Percentiles rank a stretch among this genome's conserved stretches.
phyloP scores from a whole-genome alignment of 306 rosid species.

The Malus orientalis region DNA sequence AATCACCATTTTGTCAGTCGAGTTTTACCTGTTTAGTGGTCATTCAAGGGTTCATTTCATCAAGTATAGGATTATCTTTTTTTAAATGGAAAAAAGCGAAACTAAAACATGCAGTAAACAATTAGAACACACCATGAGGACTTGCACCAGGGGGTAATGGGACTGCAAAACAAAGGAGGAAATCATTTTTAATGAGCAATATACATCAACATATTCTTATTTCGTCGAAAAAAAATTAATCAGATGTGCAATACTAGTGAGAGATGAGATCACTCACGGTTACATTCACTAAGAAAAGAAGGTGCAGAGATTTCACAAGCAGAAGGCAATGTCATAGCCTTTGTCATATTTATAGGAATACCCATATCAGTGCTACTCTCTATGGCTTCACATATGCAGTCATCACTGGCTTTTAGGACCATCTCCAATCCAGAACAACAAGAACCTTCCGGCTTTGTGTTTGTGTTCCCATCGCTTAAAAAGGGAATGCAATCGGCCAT shows the following conservation, averaged over 20 bases:
- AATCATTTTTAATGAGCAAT: neutral
- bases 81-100: neutral
- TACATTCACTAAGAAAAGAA: neutral
- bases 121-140: neutral
- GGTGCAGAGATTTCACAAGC: slow-evolving; percentile 3
- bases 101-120: neutral
- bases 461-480: neutral
- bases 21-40: neutral
- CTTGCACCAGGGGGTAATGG: neutral
- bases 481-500: slow-evolving; percentile 18
- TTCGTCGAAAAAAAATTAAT: neutral
- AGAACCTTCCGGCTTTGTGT: neutral
- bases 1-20: too few species aligned
- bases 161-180: neutral
- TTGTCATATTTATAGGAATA: slow-evolving; percentile 4
- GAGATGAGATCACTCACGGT: slow-evolving; percentile 1
- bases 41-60: neutral
- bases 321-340: neutral
- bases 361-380: neutral
- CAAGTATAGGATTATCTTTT: neutral
- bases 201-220: neutral
- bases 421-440: slow-evolving; percentile 14
- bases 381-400: slow-evolving; percentile 12
- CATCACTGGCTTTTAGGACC: neutral
- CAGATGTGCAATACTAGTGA: neutral